A percentile compares a stretch with the other conserved stretches of the same genome.
Conservation (phyloP, 2,329 filamentous ascomycete species). For the Arthroderma uncinatum region DNA sequence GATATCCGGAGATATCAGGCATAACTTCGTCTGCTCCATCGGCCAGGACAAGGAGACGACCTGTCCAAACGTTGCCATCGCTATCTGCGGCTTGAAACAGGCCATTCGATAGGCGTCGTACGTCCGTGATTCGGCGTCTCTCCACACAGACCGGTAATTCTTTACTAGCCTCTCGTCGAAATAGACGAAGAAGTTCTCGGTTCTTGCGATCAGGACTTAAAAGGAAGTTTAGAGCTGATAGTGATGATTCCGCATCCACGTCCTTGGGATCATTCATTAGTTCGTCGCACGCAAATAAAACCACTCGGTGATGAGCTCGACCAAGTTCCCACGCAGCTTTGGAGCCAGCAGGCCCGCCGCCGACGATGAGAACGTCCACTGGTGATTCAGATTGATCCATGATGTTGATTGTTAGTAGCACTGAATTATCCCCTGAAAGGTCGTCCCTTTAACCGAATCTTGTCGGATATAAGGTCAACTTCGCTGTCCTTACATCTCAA, state of each 20-base stretch:
- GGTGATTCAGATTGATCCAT: neutral
- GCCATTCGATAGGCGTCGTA: neutral
- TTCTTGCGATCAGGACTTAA: neutral
- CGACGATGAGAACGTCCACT: constrained; percentile 20
- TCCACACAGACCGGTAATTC: neutral
- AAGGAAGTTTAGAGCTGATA: neutral
- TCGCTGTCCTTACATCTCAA: neutral
- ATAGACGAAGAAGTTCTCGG: neutral
- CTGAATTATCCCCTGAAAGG: neutral
- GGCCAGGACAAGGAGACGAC: constrained; percentile 46
- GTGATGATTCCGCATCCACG: neutral
- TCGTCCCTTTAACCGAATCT: neutral
- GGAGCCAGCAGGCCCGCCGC: constrained; percentile 26
- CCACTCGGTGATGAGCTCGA: constrained; percentile 28
- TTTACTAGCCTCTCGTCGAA: neutral
- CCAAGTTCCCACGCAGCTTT: constrained; percentile 28
- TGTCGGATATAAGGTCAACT: neutral
- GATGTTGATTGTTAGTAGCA: neutral
- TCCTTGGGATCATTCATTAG: neutral
- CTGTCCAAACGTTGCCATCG: constrained; percentile 35
- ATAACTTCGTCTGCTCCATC: constrained; percentile 44
- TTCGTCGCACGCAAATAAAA: constrained; percentile 28
- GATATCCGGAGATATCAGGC: constrained; percentile 44
- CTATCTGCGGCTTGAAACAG: constrained; percentile 34
- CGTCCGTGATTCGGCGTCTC: neutral